phyloP scores from a whole-genome alignment of 176 grass and related monocot species.

The Canna indica region DNA sequence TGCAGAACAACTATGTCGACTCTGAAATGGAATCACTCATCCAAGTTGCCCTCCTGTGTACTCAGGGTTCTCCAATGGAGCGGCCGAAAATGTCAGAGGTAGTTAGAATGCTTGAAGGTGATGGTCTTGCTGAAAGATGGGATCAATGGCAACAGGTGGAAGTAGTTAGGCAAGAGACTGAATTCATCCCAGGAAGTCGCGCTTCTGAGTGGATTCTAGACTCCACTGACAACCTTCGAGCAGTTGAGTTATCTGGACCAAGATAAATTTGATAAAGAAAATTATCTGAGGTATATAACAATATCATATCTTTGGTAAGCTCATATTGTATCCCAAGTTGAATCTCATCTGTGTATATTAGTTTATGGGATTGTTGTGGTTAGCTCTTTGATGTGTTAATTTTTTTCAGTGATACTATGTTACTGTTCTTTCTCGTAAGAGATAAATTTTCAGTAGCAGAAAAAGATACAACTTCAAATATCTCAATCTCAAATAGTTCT shows the following conservation, averaged over 20 bases:
- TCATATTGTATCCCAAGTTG: neutral
- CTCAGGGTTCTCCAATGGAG: constrained; percentile 1
- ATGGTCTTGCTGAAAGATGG: constrained; percentile 5
- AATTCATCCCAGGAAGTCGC: neutral
- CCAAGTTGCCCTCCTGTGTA: constrained; percentile 8
- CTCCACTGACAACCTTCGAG: constrained; percentile 2
- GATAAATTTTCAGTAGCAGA: too few relatives aligned
- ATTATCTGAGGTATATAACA: neutral
- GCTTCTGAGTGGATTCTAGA: neutral
- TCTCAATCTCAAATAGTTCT: too few relatives aligned
- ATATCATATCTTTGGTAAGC: neutral
- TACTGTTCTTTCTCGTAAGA: neutral
- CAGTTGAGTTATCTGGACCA: constrained; percentile 12
- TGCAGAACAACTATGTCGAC: neutral
- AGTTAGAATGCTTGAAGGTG: constrained; percentile 13
- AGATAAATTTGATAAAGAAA: neutral
- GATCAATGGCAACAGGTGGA: constrained; percentile 14
- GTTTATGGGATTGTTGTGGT: neutral
- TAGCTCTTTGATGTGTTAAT: neutral
- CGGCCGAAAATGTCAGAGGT: constrained; percentile 9
- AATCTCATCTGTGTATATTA: constrained; percentile 4
- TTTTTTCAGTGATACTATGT: neutral
- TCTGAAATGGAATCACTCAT: constrained; percentile 7
- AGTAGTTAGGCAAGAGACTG: neutral
- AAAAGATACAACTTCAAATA: too few relatives aligned